These are phyloP conservation scores for Aspergillus unguis DNA, from an alignment of 2,329 filamentous ascomycete species.

Conservation along the genomic window DNA sequence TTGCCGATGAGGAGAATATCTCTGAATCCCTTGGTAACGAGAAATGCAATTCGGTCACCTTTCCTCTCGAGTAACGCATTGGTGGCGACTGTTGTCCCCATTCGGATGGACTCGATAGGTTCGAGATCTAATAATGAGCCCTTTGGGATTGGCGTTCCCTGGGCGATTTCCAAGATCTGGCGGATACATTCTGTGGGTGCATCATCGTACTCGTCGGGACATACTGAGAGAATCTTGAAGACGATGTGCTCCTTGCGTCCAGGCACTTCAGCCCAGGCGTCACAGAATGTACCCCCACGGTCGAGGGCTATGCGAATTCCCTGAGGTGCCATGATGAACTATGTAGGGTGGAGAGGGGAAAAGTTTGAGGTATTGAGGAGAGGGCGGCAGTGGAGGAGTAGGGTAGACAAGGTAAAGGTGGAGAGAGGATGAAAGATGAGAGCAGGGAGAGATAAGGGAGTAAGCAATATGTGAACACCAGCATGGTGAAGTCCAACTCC, in stretches of 20 bases:
- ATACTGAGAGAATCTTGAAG: conserved; percentile 13
- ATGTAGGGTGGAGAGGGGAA: neutral
- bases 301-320: conserved; percentile 15
- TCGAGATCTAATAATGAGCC: conserved; percentile 12
- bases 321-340: conserved; percentile 5
- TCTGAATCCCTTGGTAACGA: conserved; percentile 72
- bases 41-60: conserved; percentile 19
- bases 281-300: conserved; percentile 12
- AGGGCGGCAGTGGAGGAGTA: neutral
- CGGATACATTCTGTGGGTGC: conserved; percentile 14
- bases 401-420: neutral
- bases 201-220: conserved; percentile 13
- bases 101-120: conserved; percentile 61
- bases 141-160: conserved; percentile 7
- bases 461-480: too few relatives aligned
- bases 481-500: neutral
- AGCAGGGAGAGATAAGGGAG: neutral
- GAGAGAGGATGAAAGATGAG: neutral
- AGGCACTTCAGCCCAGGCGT: conserved; percentile 9
- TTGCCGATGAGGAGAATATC: conserved; percentile 84
- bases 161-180: conserved; percentile 10
- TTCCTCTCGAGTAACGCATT: conserved; percentile 61
- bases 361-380: neutral
- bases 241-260: conserved; percentile 10
- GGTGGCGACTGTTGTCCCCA: conserved; percentile 88